Conservation (phyloP, 2,329 filamentous ascomycete species). For the Talaromyces sp. region DNA sequence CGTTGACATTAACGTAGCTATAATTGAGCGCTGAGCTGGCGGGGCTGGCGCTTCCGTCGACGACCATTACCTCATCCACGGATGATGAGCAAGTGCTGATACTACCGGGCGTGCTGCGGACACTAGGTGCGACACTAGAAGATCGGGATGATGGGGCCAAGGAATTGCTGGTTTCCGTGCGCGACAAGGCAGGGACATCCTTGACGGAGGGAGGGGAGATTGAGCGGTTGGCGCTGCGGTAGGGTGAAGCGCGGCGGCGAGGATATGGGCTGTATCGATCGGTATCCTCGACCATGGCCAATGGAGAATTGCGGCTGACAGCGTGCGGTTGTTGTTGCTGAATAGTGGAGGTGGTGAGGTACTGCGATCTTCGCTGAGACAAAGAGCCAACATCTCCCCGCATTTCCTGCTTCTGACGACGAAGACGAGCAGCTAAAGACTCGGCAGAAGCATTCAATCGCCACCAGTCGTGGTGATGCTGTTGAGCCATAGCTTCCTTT, state of each 20-base stretch:
- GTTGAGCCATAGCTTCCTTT: constrained; percentile 42
- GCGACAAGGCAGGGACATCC: constrained; percentile 43
- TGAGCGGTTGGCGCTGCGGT: constrained; percentile 33
- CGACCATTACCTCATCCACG: constrained; percentile 34
- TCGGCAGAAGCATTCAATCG: constrained; percentile 36
- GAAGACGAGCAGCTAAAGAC: constrained; percentile 34
- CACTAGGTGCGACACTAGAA: constrained; percentile 43
- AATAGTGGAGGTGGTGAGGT: constrained; percentile 22
- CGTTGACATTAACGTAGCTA: constrained; percentile 33
- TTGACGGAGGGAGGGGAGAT: constrained; percentile 44
- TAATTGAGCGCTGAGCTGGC: constrained; percentile 29
- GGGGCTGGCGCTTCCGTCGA: constrained; percentile 34
- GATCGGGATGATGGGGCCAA: constrained; percentile 39
- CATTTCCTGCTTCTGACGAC: constrained; percentile 35
- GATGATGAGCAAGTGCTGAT: constrained; percentile 38
- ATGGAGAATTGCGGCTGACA: constrained; percentile 30
- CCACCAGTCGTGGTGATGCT: constrained; percentile 37
- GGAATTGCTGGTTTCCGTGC: constrained; percentile 39
- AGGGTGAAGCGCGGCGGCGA: constrained; percentile 33
- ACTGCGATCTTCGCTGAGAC: constrained; percentile 26
- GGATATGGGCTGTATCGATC: constrained; percentile 39
- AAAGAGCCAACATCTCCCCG: constrained; percentile 25
- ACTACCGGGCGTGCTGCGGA: constrained; percentile 43
- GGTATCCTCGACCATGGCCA: constrained; percentile 28
- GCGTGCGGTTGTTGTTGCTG: constrained; percentile 22